These are phyloP conservation scores for Terana coerulea DNA, from an alignment of 768 basidiomycete species.

Conservation along the genomic window DNA sequence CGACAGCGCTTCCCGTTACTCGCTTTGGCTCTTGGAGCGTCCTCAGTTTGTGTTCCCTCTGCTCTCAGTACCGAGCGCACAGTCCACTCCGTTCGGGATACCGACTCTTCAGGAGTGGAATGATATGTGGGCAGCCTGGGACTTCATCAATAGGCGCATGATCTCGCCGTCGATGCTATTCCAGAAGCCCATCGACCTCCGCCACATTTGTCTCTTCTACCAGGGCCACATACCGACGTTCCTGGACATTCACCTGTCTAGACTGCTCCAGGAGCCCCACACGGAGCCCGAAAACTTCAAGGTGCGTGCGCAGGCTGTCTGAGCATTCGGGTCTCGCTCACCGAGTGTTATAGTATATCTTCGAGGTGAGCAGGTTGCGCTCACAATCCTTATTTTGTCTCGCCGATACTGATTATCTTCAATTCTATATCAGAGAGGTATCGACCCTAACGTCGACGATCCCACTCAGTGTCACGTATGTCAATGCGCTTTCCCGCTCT, in stretches of 20 bases:
- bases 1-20: slow-evolving; percentile 67
- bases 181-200: slow-evolving; percentile 87
- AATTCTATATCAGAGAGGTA: slow-evolving; percentile 90
- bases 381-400: background rate
- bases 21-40: slow-evolving; percentile 89
- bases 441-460: slow-evolving; percentile 93
- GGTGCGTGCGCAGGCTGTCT: slow-evolving; percentile 29
- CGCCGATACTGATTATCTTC: slow-evolving; percentile 20
- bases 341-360: slow-evolving; percentile 50
- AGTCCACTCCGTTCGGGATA: slow-evolving; percentile 52
- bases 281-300: slow-evolving; percentile 86
- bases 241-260: slow-evolving; percentile 85
- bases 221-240: slow-evolving; percentile 92
- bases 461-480: slow-evolving; percentile 81
- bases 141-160: slow-evolving; percentile 79
- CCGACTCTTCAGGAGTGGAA: slow-evolving; percentile 81
- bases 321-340: too few relatives aligned
- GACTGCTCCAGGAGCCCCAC: slow-evolving; percentile 67
- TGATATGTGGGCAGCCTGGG: slow-evolving; percentile 86
- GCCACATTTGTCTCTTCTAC: slow-evolving; percentile 98
- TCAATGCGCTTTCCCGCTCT: background rate
- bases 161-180: slow-evolving; percentile 83
- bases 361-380: slow-evolving; percentile 62
- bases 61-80: slow-evolving; percentile 36
- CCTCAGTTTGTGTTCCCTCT: slow-evolving; percentile 77